These are phyloP conservation scores for Wolfiporia cocos DNA, from an alignment of 1,284 basidiomycete genomes.

Conservation along the genomic window DNA sequence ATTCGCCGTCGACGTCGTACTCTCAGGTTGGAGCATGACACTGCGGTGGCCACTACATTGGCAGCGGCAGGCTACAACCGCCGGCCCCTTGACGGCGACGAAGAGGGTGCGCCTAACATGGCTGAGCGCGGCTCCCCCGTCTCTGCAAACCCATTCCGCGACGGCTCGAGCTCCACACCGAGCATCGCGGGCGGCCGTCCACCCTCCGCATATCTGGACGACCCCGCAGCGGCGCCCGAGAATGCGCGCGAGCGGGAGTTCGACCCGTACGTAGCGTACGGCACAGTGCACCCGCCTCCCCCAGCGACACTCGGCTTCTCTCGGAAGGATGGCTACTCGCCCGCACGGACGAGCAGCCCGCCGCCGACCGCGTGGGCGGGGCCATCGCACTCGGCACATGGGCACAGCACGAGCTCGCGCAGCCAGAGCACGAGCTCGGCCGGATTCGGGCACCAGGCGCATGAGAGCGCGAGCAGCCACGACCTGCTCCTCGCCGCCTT, in stretches of 20 bases:
- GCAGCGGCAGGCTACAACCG: conserved; percentile 64
- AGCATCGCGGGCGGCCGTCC: conserved; percentile 22
- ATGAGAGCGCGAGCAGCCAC: conserved; percentile 53
- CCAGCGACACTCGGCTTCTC: conserved; percentile 20
- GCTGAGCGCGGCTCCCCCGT: conserved; percentile 18
- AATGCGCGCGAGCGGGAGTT: conserved; percentile 27
- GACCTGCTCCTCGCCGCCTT: conserved; percentile 49
- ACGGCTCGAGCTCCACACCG: conserved; percentile 15
- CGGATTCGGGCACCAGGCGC: conserved; percentile 35
- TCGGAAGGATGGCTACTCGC: conserved; percentile 34
- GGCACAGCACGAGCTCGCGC: conserved; percentile 17
- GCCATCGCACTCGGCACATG: conserved; percentile 20
- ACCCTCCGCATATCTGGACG: conserved; percentile 22
- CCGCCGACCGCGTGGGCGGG: conserved; percentile 27
- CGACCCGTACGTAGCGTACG: conserved; percentile 53
- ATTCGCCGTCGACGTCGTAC: conserved; percentile 56
- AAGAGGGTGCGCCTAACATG: conserved; percentile 22
- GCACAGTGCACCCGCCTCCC: conserved; percentile 25
- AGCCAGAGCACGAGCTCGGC: conserved; percentile 17
- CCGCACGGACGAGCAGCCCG: conserved; percentile 41
- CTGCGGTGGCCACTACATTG: conserved; percentile 58
- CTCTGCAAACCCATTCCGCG: conserved; percentile 12
- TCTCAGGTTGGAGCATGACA: conserved; percentile 56
- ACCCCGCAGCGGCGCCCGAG: conserved; percentile 11
- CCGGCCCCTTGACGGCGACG: conserved; percentile 60